Percentiles rank a stretch among this genome's conserved stretches.
Conservation (phyloP, 78 protist genomes). For the Speleostelium caveatum region DNA sequence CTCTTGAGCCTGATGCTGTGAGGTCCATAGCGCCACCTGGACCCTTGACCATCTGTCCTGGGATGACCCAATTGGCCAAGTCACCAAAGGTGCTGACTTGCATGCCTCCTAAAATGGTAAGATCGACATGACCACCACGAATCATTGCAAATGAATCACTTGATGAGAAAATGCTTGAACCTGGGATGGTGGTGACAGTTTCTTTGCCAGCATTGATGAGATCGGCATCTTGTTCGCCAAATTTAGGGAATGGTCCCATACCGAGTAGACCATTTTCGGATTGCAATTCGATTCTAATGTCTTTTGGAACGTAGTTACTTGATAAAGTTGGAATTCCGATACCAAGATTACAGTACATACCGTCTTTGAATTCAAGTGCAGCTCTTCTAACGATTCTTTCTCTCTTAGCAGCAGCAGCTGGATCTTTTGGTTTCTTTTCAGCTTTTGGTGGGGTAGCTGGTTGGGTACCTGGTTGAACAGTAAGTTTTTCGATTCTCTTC, state of each 20-base stretch:
- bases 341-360: constrained; percentile 96
- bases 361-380: constrained; percentile 94
- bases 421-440: constrained; percentile 45
- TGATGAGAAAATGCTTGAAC: constrained; percentile 90
- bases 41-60: constrained; percentile 98
- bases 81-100: constrained; percentile 95
- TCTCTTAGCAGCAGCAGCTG: constrained; percentile 60
- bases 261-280: constrained; percentile 97
- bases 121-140: constrained; percentile 94
- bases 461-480: constrained; percentile 45
- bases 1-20: constrained; percentile 90
- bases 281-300: constrained; percentile 89
- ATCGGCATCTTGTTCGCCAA: constrained; percentile 93
- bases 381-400: constrained; percentile 95
- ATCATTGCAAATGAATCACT: constrained; percentile 97
- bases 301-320: constrained; percentile 89
- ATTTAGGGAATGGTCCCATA: constrained; percentile 94
- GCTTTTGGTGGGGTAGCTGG: neutral
- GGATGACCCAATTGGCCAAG: constrained; percentile 98
- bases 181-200: constrained; percentile 94
- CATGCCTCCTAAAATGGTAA: constrained; percentile 97
- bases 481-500: constrained; percentile 90
- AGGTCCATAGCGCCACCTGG: constrained; percentile 99
- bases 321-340: constrained; percentile 98
- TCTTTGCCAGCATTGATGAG: constrained; percentile 97